These are phyloP conservation scores for Apiotrichum mycotoxinovorans DNA, from an alignment of 1,284 basidiomycete species.

Conservation along the genomic window DNA sequence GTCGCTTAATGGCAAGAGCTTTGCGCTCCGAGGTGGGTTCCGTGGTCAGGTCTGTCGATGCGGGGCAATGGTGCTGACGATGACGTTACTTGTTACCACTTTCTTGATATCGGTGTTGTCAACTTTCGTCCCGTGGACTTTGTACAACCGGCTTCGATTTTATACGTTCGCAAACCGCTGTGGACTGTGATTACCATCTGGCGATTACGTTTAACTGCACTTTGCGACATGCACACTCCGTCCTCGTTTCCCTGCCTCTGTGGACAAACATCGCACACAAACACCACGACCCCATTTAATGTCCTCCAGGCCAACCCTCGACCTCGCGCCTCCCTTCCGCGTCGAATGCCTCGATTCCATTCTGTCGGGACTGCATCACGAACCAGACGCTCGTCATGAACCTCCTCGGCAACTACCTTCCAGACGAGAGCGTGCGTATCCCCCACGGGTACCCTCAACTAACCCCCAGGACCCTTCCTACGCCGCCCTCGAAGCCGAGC, in stretches of 20 bases:
- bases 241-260: too few relatives aligned
- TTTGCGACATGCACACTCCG: too few relatives aligned
- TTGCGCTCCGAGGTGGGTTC: constrained; percentile 66
- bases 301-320: constrained; percentile 26
- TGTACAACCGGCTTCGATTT: too few relatives aligned
- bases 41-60: constrained; percentile 25
- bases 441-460: too few relatives aligned
- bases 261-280: not conserved
- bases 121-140: too few relatives aligned
- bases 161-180: too few relatives aligned
- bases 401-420: constrained; percentile 81
- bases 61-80: not conserved
- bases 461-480: constrained; percentile 76
- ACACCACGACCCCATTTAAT: not conserved
- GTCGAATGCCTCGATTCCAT: constrained; percentile 50
- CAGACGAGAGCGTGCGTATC: constrained; percentile 59
- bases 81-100: not conserved
- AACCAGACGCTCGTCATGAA: constrained; percentile 83
- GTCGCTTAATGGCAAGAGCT: constrained; percentile 64
- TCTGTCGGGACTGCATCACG: constrained; percentile 82
- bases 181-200: too few relatives aligned
- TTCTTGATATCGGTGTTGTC: not conserved
- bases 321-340: constrained; percentile 31
- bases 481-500: constrained; percentile 57
- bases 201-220: too few relatives aligned